These are phyloP conservation scores for Berkeleyomyces rouxiae DNA, from an alignment of 2,329 filamentous ascomycete genomes.

Conservation along the genomic window DNA sequence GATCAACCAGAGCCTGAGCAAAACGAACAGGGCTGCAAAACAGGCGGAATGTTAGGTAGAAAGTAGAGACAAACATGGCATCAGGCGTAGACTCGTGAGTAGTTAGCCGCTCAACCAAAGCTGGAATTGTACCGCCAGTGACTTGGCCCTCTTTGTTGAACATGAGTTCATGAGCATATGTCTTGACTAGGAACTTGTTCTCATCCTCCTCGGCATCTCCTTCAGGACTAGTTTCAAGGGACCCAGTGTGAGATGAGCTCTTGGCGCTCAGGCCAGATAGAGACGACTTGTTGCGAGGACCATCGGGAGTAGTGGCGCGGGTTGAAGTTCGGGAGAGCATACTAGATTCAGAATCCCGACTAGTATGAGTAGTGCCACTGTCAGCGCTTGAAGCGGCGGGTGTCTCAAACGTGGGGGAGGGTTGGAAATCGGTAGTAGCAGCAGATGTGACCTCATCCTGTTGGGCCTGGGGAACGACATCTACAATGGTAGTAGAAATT, in stretches of 20 bases:
- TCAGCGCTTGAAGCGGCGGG: constrained; percentile 61
- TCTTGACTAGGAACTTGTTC: constrained; percentile 73
- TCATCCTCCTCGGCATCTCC: constrained; percentile 71
- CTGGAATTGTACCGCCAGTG: constrained; percentile 78
- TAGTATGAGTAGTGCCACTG: constrained; percentile 62
- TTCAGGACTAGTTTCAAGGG: constrained; percentile 28
- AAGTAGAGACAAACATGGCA: constrained; percentile 78
- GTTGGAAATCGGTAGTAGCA: constrained; percentile 28
- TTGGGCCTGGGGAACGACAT: constrained; percentile 30
- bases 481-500: constrained; percentile 35
- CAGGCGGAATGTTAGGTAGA: constrained; percentile 88
- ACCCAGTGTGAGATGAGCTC: constrained; percentile 33
- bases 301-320: constrained; percentile 71
- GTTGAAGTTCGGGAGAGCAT: constrained; percentile 70
- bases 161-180: constrained; percentile 78
- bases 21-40: constrained; percentile 73
- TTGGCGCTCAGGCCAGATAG: constrained; percentile 51
- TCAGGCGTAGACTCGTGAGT: constrained; percentile 87
- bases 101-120: constrained; percentile 85
- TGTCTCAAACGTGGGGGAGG: constrained; percentile 45
- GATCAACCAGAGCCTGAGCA: constrained; percentile 66
- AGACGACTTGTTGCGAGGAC: constrained; percentile 43
- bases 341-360: constrained; percentile 67
- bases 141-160: constrained; percentile 90
- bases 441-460: constrained; percentile 7